phyloP scores from a whole-genome alignment of 2,329 filamentous ascomycete genomes.

The Penicillium freii region DNA sequence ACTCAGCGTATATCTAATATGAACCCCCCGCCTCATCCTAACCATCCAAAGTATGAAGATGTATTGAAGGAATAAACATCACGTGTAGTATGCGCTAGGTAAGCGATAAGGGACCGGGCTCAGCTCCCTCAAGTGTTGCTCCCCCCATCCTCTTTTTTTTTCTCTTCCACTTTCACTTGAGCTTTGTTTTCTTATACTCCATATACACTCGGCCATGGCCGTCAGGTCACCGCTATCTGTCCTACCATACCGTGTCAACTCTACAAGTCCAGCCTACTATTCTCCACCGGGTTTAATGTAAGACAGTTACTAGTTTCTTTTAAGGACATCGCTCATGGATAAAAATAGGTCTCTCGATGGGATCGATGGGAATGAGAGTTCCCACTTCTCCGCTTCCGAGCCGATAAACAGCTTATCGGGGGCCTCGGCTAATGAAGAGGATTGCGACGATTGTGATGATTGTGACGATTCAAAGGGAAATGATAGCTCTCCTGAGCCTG shows the following conservation, averaged over 20 bases:
- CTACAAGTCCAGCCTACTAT: slow-evolving; percentile 12
- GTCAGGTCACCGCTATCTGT: slow-evolving; percentile 30
- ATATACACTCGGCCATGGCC: slow-evolving; percentile 24
- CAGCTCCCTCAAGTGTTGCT: slow-evolving; percentile 3
- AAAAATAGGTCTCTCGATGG: slow-evolving; percentile 17
- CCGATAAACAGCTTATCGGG: slow-evolving; percentile 4
- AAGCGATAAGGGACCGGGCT: slow-evolving; percentile 7
- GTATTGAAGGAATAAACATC: neutral
- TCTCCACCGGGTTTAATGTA: slow-evolving; percentile 24
- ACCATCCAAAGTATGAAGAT: neutral
- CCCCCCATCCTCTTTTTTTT: slow-evolving; percentile 5
- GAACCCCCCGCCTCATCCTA: neutral
- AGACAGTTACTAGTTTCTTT: slow-evolving; percentile 4
- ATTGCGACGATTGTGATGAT: neutral
- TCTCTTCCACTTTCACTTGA: slow-evolving; percentile 2
- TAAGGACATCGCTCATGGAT: slow-evolving; percentile 5
- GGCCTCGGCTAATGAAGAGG: slow-evolving; percentile 1
- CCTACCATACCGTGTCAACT: slow-evolving; percentile 20
- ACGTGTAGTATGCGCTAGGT: slow-evolving; percentile 12
- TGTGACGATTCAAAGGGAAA: neutral
- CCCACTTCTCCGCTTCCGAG: slow-evolving; percentile 5
- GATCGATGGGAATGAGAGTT: slow-evolving; percentile 6
- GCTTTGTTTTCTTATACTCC: neutral
- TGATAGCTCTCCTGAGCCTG: neutral
- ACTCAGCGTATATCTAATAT: neutral